Evolutionary conservation across 345 rosid genomes (phyloP).

Genomic region (Arabis hirsuta): DNA sequence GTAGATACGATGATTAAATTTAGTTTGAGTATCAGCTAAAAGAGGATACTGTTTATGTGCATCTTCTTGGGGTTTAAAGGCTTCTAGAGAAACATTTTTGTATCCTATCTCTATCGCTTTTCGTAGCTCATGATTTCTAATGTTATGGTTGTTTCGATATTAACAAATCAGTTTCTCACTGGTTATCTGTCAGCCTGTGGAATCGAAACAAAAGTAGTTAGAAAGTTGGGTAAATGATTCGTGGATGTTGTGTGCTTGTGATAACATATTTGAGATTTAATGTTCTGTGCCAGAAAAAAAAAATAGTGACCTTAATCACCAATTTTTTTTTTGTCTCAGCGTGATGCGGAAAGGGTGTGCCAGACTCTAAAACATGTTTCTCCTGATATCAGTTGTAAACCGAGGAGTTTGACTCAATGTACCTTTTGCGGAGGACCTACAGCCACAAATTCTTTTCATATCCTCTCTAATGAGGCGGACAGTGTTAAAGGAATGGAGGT

Average conservation of each 20-base stretch:
- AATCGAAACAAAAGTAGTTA: slow-evolving; percentile 1
- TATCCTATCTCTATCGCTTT: background rate
- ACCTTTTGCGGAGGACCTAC: slow-evolving; percentile 59
- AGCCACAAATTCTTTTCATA: slow-evolving; percentile 62
- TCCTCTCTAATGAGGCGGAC: slow-evolving; percentile 55
- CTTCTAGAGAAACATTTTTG: background rate
- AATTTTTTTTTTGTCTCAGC: slow-evolving; percentile 50
- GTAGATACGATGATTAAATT: background rate
- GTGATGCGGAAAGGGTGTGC: slow-evolving; percentile 77
- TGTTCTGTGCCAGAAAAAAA: background rate
- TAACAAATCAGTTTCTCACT: background rate
- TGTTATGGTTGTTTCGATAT: background rate
- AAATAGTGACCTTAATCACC: background rate
- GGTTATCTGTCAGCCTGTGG: background rate
- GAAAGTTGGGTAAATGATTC: slow-evolving; percentile 14
- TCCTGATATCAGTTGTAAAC: slow-evolving; percentile 45
- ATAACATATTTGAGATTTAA: slow-evolving; percentile 12
- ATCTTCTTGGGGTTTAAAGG: background rate
- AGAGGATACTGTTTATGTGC: background rate
- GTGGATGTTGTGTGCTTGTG: slow-evolving; percentile 11
- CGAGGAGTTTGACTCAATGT: slow-evolving; percentile 49
- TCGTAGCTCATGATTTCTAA: background rate
- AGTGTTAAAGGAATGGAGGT: slow-evolving; percentile 44
- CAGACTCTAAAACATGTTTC: slow-evolving; percentile 51
- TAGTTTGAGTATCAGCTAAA: background rate